phyloP scores from a whole-genome alignment of 371 early-diverging fungal genomes.

The Funneliformis caledonium region DNA sequence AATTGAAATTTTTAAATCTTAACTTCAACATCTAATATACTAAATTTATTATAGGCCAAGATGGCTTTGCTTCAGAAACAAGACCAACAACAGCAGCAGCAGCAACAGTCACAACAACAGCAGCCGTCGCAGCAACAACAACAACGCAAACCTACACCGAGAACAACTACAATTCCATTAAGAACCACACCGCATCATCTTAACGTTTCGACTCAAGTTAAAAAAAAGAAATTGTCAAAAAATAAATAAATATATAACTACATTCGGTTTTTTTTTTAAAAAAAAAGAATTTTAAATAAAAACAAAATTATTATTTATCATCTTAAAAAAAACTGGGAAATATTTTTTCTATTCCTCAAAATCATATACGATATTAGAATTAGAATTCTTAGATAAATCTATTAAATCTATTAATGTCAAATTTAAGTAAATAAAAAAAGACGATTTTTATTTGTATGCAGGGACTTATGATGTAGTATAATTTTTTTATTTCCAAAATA shows the following conservation, averaged over 20 bases:
- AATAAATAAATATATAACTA: not conserved
- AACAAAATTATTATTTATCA: no score
- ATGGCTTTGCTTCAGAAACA: slow-evolving; percentile 25
- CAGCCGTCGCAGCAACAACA: not conserved
- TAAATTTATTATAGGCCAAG: slow-evolving; percentile 15
- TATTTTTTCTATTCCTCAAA: no score
- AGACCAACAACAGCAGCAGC: slow-evolving; percentile 9
- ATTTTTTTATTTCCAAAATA: no score
- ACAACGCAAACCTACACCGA: slow-evolving; percentile 14
- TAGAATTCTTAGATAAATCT: no score
- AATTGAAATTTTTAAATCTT: not conserved
- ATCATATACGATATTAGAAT: no score
- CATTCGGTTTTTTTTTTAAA: no score
- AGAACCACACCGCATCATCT: slow-evolving; percentile 8
- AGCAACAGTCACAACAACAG: slow-evolving; percentile 2
- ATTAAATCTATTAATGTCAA: no score
- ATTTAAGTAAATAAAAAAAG: no score
- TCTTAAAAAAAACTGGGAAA: no score
- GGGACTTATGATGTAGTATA: no score
- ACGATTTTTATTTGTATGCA: no score
- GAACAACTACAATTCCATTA: slow-evolving; percentile 19
- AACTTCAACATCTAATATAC: not conserved
- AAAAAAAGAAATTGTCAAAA: slow-evolving; percentile 27
- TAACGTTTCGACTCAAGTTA: not conserved
- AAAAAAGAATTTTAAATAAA: no score